Evolutionary conservation across 2,329 filamentous ascomycete genomes (phyloP).

Genomic region (Beauveria brongniartii): DNA sequence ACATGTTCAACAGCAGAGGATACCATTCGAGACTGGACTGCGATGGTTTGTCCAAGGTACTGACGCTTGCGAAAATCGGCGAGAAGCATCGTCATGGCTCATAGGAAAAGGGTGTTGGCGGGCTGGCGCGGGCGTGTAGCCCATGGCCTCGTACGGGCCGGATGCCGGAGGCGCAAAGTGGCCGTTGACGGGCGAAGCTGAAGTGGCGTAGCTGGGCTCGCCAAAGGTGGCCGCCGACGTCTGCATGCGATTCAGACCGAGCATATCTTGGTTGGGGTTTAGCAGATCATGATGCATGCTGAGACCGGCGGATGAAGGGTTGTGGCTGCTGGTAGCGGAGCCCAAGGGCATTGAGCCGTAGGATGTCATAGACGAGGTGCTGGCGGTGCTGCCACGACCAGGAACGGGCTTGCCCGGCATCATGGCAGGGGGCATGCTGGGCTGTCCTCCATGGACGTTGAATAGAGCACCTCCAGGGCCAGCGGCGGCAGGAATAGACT

Average conservation of each 20-base stretch:
- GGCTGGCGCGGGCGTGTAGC: conserved; percentile 61
- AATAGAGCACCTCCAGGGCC: conserved; percentile 50
- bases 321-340: conserved; percentile 63
- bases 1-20: conserved; percentile 32
- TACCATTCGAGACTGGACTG: conserved; percentile 30
- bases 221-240: conserved; percentile 56
- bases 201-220: conserved; percentile 59
- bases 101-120: conserved; percentile 45
- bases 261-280: conserved; percentile 65
- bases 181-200: conserved; percentile 57
- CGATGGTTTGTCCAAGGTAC: conserved; percentile 44
- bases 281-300: conserved; percentile 45
- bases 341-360: conserved; percentile 66
- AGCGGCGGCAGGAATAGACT: conserved; percentile 36
- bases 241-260: conserved; percentile 58
- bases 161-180: conserved; percentile 57
- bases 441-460: conserved; percentile 42
- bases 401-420: conserved; percentile 36
- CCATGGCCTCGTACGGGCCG: conserved; percentile 66
- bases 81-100: conserved; percentile 44
- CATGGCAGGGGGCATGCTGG: conserved; percentile 47
- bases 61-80: conserved; percentile 82
- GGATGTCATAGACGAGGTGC: conserved; percentile 54
- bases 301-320: conserved; percentile 46
- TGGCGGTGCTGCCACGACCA: conserved; percentile 51